phyloP scores from a whole-genome alignment of 257 asterid genomes.

The Salvia rosmarinus region DNA sequence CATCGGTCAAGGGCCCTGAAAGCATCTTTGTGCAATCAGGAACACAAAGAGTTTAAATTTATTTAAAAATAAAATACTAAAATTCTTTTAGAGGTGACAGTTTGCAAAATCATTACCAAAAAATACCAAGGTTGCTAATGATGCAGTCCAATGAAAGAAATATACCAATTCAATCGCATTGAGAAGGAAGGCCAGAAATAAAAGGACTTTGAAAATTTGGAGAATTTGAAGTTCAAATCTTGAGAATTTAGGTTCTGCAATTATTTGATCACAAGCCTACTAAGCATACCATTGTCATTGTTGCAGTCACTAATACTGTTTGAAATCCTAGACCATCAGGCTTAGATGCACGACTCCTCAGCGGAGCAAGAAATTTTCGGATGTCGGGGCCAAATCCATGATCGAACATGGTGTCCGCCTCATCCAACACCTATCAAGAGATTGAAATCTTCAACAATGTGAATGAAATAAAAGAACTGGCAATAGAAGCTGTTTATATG shows the following conservation, averaged over 20 bases:
- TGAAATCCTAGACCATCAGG: slow-evolving; percentile 75
- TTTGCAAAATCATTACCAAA: slow-evolving; percentile 15
- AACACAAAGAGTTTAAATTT: neutral
- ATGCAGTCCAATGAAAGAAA: slow-evolving; percentile 23
- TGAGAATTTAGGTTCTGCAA: neutral
- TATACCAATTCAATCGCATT: neutral
- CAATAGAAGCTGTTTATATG: slow-evolving; percentile 6
- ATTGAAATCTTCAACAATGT: slow-evolving; percentile 32
- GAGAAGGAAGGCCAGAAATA: slow-evolving; percentile 3
- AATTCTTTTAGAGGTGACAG: neutral
- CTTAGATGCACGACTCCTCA: slow-evolving; percentile 78
- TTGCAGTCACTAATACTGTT: slow-evolving; percentile 93
- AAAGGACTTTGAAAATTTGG: neutral
- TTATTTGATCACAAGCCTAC: slow-evolving; percentile 4
- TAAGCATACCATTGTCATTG: slow-evolving; percentile 84
- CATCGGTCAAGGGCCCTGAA: slow-evolving; percentile 6
- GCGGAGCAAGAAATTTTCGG: slow-evolving; percentile 83
- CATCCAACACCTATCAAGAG: slow-evolving; percentile 86
- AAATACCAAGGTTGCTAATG: neutral
- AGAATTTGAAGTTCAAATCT: slow-evolving; percentile 6
- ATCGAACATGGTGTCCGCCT: slow-evolving; percentile 99
- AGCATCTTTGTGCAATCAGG: neutral
- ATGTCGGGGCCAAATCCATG: slow-evolving; percentile 98
- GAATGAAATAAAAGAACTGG: slow-evolving; percentile 10
- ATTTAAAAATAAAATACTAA: neutral